Evolutionary conservation across 2,329 filamentous ascomycete species (phyloP), one percentile per base, ranked within the genome.

Genomic region (Alternaria ventricosa): DNA sequence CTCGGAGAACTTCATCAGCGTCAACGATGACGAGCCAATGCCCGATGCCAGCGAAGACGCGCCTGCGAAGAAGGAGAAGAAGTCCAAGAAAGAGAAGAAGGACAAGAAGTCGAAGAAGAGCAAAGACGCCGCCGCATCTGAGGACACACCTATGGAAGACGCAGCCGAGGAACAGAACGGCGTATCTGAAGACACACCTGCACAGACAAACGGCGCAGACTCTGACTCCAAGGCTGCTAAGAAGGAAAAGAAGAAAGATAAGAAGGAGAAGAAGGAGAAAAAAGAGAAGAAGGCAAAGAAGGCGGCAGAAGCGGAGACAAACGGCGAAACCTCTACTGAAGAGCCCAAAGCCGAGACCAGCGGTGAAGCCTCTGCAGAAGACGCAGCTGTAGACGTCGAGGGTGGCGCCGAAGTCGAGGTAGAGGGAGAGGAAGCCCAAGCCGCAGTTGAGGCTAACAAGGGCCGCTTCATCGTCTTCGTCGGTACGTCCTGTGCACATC

Each of bases 381-480:
- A 67, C n/a, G 56, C 70, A 47, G 68, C 65, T 7, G 60, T 70
- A 47, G 68, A 62, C 12, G 65, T 63, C 1, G 68, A 70, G 47
- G 69, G 57, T n/a, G 66, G 63, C 6, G 65, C 63, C 36, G 61
- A 69, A 30, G 64, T 64, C 25, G 70, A 71, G 25, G 70, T 66
- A 23, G 69, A 57, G 6, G 65, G 66, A 27, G 62, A 64, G 30
- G 65, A 69, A 27, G 71, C 56, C 15, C 18, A 63, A 43, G 60
- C 56, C 15, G 60, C 56, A 50, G 50, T 63, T 10, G 50, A 63
- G 15, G 60, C 61, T 61, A 84, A 63, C 27, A 84, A 84, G 62
- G 78, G 84, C 15, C 87, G 91, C 64, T 93, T 93, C 83, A 93
- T 94, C 64, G 88, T 90, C 73, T 96, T 96, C 81, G 89, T 95